phyloP scores from a whole-genome alignment of 805 yeast genomes.

The Trichomonascus vanleenenianus region DNA sequence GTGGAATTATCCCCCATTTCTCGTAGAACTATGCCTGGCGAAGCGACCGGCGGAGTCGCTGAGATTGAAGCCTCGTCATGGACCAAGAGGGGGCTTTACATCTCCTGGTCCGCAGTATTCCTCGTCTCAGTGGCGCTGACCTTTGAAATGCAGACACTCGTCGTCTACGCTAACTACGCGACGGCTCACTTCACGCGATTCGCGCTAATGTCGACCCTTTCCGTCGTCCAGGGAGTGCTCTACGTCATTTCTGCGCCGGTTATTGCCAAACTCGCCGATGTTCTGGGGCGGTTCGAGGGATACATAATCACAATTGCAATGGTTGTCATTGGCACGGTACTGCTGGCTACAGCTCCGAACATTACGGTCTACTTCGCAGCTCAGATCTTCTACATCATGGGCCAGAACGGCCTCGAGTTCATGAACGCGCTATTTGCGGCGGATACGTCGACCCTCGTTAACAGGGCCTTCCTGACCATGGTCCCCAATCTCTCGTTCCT shows the following conservation, averaged over 20 bases:
- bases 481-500: slow-evolving; percentile 33
- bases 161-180: slow-evolving; percentile 30
- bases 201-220: slow-evolving; percentile 34
- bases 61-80: slow-evolving; percentile 10
- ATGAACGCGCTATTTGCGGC: slow-evolving; percentile 30
- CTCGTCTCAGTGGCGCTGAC: slow-evolving; percentile 10
- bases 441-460: slow-evolving; percentile 34
- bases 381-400: slow-evolving; percentile 32
- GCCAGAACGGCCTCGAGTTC: slow-evolving; percentile 32
- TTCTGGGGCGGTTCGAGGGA: slow-evolving; percentile 35
- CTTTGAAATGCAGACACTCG: slow-evolving; percentile 7
- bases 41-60: slow-evolving; percentile 3
- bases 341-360: slow-evolving; percentile 32
- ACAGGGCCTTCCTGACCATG: slow-evolving; percentile 33
- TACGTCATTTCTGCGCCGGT: slow-evolving; percentile 34
- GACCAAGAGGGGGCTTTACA: slow-evolving; percentile 7
- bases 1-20: no score
- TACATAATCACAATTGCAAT: slow-evolving; percentile 26
- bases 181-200: slow-evolving; percentile 34
- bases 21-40: background rate
- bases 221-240: slow-evolving; percentile 34
- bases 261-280: slow-evolving; percentile 36
- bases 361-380: slow-evolving; percentile 34
- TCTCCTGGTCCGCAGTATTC: slow-evolving; percentile 10
- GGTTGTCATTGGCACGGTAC: slow-evolving; percentile 28